A percentile compares a stretch with the other conserved stretches of the same genome.
Evolutionary conservation across 1,139 yeast genomes (phyloP).

Genomic region (Geotrichum restrictum): DNA sequence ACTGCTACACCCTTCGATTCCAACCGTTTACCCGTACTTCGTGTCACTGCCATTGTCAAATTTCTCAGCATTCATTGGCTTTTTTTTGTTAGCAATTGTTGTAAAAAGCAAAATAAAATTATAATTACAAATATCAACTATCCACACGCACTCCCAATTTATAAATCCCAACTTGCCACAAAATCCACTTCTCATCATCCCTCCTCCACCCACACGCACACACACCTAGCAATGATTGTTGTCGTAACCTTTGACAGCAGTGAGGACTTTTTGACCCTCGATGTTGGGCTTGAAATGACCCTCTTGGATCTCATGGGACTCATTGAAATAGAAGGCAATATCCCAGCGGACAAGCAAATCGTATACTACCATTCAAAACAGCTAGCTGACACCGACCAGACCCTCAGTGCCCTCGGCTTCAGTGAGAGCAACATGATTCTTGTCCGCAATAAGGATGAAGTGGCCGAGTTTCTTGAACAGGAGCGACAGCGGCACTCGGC

Average conservation of each 20-base stretch:
- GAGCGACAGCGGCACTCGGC: conserved; percentile 21
- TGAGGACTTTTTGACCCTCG: conserved; percentile 44
- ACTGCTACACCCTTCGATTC: neutral
- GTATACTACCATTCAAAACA: conserved; percentile 47
- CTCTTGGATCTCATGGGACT: conserved; percentile 71
- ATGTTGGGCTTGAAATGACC: conserved; percentile 60
- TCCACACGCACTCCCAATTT: too few relatives aligned
- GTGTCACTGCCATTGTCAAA: neutral
- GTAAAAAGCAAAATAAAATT: too few relatives aligned
- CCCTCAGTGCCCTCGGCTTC: conserved; percentile 49
- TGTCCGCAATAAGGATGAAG: conserved; percentile 27
- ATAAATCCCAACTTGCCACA: neutral
- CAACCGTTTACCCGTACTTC: neutral
- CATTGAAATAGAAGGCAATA: conserved; percentile 67
- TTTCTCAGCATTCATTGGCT: neutral
- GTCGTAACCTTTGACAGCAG: conserved; percentile 25
- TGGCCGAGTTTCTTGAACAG: conserved; percentile 12
- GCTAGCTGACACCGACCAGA: conserved; percentile 36
- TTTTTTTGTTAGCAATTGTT: too few relatives aligned
- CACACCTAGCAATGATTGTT: conserved; percentile 33
- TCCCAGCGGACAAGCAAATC: conserved; percentile 48
- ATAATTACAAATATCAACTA: too few relatives aligned
- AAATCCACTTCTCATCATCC: neutral
- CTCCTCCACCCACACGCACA: conserved; percentile 24
- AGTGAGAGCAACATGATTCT: conserved; percentile 58